A percentile compares a stretch with the other conserved stretches of the same genome.
Conservation (phyloP, 2,329 filamentous ascomycete species). For the Alternaria conjuncta region DNA sequence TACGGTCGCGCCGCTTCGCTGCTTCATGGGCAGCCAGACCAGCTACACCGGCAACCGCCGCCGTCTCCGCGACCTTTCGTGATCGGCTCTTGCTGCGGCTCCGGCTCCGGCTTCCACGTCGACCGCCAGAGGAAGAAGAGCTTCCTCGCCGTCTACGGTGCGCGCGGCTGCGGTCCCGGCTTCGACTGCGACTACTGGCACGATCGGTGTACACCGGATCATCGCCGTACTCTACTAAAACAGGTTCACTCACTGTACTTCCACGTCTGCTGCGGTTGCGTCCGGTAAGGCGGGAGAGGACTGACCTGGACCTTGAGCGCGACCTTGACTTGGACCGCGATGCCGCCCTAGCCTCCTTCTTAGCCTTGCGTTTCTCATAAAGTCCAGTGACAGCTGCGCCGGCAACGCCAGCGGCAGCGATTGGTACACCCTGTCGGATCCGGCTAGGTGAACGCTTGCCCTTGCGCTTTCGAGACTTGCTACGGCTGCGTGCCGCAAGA, state of each 20-base stretch:
- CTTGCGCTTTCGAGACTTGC: constrained; percentile 61
- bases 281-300: constrained; percentile 49
- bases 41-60: constrained; percentile 63
- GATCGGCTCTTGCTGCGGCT: constrained; percentile 57
- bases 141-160: constrained; percentile 51
- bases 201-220: constrained; percentile 66
- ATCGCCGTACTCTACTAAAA: constrained; percentile 69
- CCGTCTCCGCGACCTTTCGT: constrained; percentile 61
- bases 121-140: constrained; percentile 49
- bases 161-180: constrained; percentile 25
- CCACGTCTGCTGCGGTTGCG: constrained; percentile 46
- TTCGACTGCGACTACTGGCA: constrained; percentile 30
- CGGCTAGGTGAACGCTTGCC: constrained; percentile 63
- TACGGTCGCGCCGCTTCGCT: constrained; percentile 62
- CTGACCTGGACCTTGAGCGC: constrained; percentile 54
- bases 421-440: constrained; percentile 63
- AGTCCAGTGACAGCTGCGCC: constrained; percentile 67
- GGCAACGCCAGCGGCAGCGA: constrained; percentile 66
- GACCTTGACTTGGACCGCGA: constrained; percentile 49
- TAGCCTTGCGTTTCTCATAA: constrained; percentile 68
- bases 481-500: constrained; percentile 64
- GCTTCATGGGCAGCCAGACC: constrained; percentile 65
- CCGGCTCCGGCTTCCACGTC: constrained; percentile 37
- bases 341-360: constrained; percentile 61
- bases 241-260: constrained; percentile 56